Conservation (phyloP, 192 early-diverging fungal genomes). For the Cladochytrium replicatum region DNA sequence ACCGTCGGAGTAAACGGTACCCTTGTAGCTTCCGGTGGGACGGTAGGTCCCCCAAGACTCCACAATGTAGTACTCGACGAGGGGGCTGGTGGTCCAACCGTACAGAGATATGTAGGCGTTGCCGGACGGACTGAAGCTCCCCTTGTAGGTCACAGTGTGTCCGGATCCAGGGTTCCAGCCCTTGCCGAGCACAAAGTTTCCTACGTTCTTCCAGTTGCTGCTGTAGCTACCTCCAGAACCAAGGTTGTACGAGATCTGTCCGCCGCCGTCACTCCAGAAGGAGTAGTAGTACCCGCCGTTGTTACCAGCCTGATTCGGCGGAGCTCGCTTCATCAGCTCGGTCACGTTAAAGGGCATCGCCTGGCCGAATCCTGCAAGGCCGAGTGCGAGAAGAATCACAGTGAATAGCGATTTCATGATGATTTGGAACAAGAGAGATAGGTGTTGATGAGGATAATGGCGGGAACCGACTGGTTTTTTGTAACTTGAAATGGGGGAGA, state of each 20-base stretch:
- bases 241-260: slow-evolving; percentile 8
- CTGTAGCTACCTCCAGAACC: slow-evolving; percentile 11
- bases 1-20: too few species aligned
- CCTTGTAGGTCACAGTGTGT: slow-evolving; percentile 10
- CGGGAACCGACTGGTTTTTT: too few species aligned
- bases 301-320: too few species aligned
- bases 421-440: too few species aligned
- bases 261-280: slow-evolving; percentile 10
- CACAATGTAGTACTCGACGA: slow-evolving; percentile 13
- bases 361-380: too few species aligned
- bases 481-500: too few species aligned
- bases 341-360: too few species aligned
- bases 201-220: slow-evolving; percentile 5
- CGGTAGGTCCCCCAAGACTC: slow-evolving; percentile 8
- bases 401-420: too few species aligned
- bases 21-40: too few species aligned
- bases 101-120: slow-evolving; percentile 10
- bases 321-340: too few species aligned
- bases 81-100: slow-evolving; percentile 13
- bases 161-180: slow-evolving; percentile 17
- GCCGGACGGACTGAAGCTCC: slow-evolving; percentile 2
- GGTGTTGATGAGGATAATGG: too few species aligned
- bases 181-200: slow-evolving; percentile 10
- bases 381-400: too few species aligned
- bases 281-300: slow-evolving; percentile 17